These are phyloP conservation scores for Candida mattraensis DNA, from an alignment of 805 yeast species.

Conservation along the genomic window DNA sequence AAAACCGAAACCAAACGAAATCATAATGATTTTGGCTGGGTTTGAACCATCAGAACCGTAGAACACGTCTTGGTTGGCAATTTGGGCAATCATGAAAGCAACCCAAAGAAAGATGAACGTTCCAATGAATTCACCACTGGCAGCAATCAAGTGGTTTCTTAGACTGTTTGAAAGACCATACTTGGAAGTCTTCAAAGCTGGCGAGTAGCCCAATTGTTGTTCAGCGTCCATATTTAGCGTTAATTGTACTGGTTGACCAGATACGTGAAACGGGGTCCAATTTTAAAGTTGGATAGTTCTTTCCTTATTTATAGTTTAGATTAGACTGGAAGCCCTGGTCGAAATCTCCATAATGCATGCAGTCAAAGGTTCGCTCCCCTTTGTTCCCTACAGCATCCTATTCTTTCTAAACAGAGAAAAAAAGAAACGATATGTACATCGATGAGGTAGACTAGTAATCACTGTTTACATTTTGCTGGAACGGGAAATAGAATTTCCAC, in stretches of 20 bases:
- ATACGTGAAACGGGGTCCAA: not conserved
- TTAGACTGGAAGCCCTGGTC: too few relatives aligned
- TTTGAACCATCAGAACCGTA: constrained; percentile 35
- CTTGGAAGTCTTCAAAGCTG: constrained; percentile 36
- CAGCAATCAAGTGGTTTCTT: constrained; percentile 67
- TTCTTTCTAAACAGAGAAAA: too few relatives aligned
- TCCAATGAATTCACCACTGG: constrained; percentile 79
- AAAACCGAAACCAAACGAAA: constrained; percentile 83
- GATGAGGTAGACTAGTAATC: too few relatives aligned
- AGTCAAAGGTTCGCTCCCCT: too few relatives aligned
- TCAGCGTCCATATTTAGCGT: constrained; percentile 39
- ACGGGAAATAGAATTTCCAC: too few relatives aligned
- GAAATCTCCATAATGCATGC: too few relatives aligned
- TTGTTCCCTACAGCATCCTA: too few relatives aligned
- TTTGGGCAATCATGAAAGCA: constrained; percentile 80
- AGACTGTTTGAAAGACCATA: constrained; percentile 42
- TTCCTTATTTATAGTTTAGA: too few relatives aligned
- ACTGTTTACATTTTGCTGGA: too few relatives aligned
- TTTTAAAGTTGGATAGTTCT: not conserved
- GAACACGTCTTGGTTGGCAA: constrained; percentile 54
- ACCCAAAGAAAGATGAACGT: constrained; percentile 82
- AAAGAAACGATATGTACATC: too few relatives aligned
- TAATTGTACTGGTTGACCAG: too few relatives aligned
- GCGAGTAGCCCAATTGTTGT: constrained; percentile 41
- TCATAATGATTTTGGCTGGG: constrained; percentile 73